These are phyloP conservation scores for Komagataella kurtzmanii DNA, from an alignment of 805 yeast genomes.

Conservation along the genomic window DNA sequence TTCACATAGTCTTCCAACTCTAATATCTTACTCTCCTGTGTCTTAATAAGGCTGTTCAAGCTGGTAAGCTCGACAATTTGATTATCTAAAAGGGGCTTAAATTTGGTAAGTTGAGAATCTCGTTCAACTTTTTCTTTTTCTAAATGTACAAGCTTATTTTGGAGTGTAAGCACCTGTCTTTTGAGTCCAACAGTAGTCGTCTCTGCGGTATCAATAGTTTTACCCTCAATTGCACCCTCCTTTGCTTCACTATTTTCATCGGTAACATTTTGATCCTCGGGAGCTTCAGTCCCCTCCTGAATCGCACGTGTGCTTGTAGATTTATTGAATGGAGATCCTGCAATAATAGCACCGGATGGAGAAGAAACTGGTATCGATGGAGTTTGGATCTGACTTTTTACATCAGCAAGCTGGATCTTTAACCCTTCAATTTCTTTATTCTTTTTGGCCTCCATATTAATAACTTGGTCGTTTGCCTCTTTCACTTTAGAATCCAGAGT, in stretches of 20 bases:
- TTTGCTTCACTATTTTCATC: background rate
- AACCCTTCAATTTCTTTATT: background rate
- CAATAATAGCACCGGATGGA: background rate
- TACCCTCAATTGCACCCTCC: background rate
- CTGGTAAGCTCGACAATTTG: slow-evolving; percentile 37
- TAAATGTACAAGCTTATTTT: slow-evolving; percentile 22
- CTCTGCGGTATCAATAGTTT: background rate
- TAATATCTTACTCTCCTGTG: slow-evolving; percentile 34
- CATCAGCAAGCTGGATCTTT: background rate
- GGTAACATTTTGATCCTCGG: background rate
- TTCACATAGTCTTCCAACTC: slow-evolving; percentile 25
- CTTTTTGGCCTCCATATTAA: background rate
- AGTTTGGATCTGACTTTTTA: background rate
- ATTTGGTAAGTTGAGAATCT: slow-evolving; percentile 24
- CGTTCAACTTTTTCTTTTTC: slow-evolving; percentile 30
- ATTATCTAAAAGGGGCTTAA: slow-evolving; percentile 38
- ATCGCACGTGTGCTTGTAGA: background rate
- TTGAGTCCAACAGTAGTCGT: background rate
- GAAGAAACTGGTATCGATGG: background rate
- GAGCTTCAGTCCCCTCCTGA: background rate
- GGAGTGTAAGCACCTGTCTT: background rate
- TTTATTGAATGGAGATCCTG: background rate
- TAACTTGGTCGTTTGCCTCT: background rate
- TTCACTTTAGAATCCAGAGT: background rate
- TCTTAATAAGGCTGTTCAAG: slow-evolving; percentile 39